Evolutionary conservation across 768 basidiomycete species (phyloP).

Genomic region (Tylopilus sp.): DNA sequence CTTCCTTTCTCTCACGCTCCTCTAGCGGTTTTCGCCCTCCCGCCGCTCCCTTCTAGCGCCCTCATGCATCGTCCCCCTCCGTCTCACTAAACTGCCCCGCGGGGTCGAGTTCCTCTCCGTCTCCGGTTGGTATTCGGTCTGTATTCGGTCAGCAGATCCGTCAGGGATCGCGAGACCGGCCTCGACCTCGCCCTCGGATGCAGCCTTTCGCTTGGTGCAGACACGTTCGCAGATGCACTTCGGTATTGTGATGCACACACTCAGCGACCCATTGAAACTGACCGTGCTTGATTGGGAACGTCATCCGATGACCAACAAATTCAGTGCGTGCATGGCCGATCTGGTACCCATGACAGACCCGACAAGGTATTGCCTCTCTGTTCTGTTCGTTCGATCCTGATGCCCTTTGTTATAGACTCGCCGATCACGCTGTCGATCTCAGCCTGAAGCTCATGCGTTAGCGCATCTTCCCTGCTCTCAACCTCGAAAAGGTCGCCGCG

Average conservation of each 20-base stretch:
- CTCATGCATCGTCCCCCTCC: constrained; percentile 87
- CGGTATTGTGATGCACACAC: constrained; percentile 41
- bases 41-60: too few relatives aligned
- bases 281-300: constrained; percentile 94
- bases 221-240: constrained; percentile 70
- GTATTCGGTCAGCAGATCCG: constrained; percentile 66
- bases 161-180: constrained; percentile 76
- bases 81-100: constrained; percentile 81
- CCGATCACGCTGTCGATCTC: constrained; percentile 95
- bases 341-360: constrained; percentile 98
- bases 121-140: too few relatives aligned
- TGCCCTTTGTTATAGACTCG: too few relatives aligned
- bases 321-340: constrained; percentile 85
- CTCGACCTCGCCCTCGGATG: constrained; percentile 69
- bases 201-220: constrained; percentile 59
- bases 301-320: constrained; percentile 76
- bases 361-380: constrained; percentile 42
- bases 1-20: too few relatives aligned
- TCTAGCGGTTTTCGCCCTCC: too few relatives aligned
- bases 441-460: constrained; percentile 98
- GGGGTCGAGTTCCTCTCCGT: constrained; percentile 66
- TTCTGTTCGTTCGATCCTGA: too few relatives aligned
- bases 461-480: constrained; percentile 86
- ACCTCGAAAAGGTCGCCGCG: constrained; percentile 80
- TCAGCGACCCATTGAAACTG: constrained; percentile 37